Percentiles rank a stretch among this genome's conserved stretches.
These are phyloP conservation scores for Paulinella micropora DNA, from an alignment of 78 protist species.

Conservation along the genomic window DNA sequence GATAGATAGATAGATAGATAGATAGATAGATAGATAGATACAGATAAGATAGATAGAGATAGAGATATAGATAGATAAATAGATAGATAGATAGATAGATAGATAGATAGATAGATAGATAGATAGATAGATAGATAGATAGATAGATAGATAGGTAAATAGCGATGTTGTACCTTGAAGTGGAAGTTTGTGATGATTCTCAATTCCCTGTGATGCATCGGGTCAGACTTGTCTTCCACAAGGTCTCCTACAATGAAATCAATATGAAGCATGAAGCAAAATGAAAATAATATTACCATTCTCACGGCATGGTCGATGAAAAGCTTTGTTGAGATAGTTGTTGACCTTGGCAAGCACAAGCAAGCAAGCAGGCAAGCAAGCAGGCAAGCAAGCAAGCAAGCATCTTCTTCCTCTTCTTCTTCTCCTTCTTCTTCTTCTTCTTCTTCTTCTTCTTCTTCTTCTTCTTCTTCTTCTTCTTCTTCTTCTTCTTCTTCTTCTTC, in stretches of 20 bases:
- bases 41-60: not conserved
- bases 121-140: not conserved
- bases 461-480: too few species aligned
- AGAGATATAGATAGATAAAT: not conserved
- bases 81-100: not conserved
- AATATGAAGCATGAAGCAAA: too few species aligned
- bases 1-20: not conserved
- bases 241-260: not conserved
- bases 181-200: not conserved
- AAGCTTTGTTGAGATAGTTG: too few species aligned
- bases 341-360: too few species aligned
- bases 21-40: not conserved
- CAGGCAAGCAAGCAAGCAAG: too few species aligned
- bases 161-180: not conserved
- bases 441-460: too few species aligned
- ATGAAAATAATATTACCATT: too few species aligned
- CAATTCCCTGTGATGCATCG: not conserved
- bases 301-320: too few species aligned
- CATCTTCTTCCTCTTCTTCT: too few species aligned
- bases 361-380: too few species aligned
- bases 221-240: not conserved
- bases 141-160: not conserved
- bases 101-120: not conserved
- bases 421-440: too few species aligned
- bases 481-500: too few species aligned